Percentiles rank a stretch among this genome's conserved stretches.
Conservation (phyloP, 2,329 filamentous ascomycete species). For the Capronia epimyces region DNA sequence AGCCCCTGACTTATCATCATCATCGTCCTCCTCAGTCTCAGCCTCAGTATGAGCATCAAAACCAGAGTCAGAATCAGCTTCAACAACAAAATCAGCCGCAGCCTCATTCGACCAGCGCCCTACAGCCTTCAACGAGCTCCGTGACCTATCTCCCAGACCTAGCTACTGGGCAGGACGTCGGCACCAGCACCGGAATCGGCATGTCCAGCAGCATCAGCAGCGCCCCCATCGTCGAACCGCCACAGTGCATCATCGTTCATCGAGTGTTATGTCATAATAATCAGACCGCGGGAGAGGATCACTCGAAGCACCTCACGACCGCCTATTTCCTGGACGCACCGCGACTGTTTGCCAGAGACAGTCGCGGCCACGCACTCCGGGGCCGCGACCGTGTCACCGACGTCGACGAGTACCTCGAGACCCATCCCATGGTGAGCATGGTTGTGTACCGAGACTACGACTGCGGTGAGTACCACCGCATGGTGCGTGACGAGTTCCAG, state of each 20-base stretch:
- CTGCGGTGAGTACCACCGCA: background rate
- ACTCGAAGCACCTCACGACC: background rate
- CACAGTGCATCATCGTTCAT: background rate
- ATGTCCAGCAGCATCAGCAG: too few relatives aligned
- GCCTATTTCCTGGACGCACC: conserved; percentile 2
- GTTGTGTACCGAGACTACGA: conserved; percentile 2
- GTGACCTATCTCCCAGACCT: too few relatives aligned
- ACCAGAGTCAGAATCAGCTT: too few relatives aligned
- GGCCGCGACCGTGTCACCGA: background rate
- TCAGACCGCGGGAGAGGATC: background rate
- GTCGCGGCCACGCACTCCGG: background rate
- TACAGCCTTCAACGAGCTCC: too few relatives aligned
- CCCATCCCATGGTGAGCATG: background rate
- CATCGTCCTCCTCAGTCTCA: too few relatives aligned
- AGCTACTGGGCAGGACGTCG: too few relatives aligned
- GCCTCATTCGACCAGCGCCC: too few relatives aligned
- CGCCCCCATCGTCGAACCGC: too few relatives aligned
- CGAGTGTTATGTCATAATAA: background rate
- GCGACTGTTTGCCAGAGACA: background rate
- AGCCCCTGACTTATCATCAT: too few relatives aligned
- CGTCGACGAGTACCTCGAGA: background rate
- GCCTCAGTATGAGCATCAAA: too few relatives aligned
- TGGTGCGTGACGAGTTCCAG: background rate
- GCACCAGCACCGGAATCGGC: too few relatives aligned
- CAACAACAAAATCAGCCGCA: too few relatives aligned